Base-by-base conservation (phyloP, 2,329 filamentous ascomycete species). In the Arthroderma sp. region DNA sequence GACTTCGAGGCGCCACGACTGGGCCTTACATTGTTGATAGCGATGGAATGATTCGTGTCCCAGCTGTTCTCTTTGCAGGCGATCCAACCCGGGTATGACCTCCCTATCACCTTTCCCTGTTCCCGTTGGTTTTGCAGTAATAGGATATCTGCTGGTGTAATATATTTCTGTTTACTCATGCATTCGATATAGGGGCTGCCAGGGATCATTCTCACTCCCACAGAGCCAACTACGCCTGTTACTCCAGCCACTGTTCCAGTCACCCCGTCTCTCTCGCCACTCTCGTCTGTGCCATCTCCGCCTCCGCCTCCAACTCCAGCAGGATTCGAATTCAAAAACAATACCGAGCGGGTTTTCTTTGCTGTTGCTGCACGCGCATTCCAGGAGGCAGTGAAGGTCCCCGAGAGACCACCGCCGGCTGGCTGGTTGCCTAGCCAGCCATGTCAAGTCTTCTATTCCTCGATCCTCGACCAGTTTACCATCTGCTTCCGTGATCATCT, bases 331-430 rank as follows among this genome's bases (percentile, higher is more conserved):
- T 51, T 51, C 28, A 51, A 51, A 33, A 51, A 33, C 47, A 31
- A 51, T 51, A 25, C 43, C 7, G 25, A 28, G 33, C 19, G 52
- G 5, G 33, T 17, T 11, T 63, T 63, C 53, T 57, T 58, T 19
- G 57, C 56, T 15, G 23, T 63, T 17, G 61, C 61, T n/a, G 57
- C 59, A 8, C 54, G 61, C 15, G 61, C 61, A 4, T 61, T 58
- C 49, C 60, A 61, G 41, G 61, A 63, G 54, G 54, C 61, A 21
- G 56, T 59, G 23, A 59, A 56, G 17, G 49, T 62, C 56, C 61
- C 60, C 1, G 60, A 62, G 11, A 38, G 41, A 25, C 60, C 61
- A 9, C 61, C 61, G 11, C 61, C 60, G 17, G 15, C 51, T 39
- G 60, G 54, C 19, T 63, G 61, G 61, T 55, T 55, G 2, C 56